Percentiles rank a stretch among this genome's conserved stretches.
Evolutionary conservation across 2,329 filamentous ascomycete species (phyloP).

Genomic region (Colletotrichum trifolii): DNA sequence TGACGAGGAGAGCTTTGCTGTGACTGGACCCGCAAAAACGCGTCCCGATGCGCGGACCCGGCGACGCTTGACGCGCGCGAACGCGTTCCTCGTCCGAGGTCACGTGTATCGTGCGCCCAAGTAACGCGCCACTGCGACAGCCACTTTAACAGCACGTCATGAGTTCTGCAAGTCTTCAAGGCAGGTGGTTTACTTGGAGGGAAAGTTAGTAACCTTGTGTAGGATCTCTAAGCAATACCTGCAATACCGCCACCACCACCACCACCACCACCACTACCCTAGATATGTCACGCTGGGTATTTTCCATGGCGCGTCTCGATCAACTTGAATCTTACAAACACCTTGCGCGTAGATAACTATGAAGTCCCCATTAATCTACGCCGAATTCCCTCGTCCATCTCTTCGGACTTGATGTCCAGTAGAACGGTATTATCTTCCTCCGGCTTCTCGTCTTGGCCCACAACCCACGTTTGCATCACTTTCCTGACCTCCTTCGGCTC

Average conservation of each 20-base stretch:
- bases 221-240: no score
- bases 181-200: no score
- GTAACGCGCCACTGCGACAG: not conserved
- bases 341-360: not conserved
- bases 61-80: no score
- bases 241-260: no score
- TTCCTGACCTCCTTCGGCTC: conserved; percentile 73
- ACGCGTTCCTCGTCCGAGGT: not conserved
- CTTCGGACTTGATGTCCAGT: conserved; percentile 18
- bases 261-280: no score
- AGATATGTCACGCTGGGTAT: no score
- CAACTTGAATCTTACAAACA: no score
- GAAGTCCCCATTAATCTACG: conserved; percentile 20
- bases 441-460: conserved; percentile 53
- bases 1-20: not conserved
- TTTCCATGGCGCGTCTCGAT: no score
- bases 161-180: no score
- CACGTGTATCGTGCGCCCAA: conserved; percentile 5
- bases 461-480: conserved; percentile 78
- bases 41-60: not conserved
- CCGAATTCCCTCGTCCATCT: conserved; percentile 30
- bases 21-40: not conserved
- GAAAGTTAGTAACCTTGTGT: no score
- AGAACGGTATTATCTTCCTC: conserved; percentile 8
- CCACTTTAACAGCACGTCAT: no score